Conservation (phyloP, 495 filamentous ascomycete species). For the Echria macrotheca region DNA sequence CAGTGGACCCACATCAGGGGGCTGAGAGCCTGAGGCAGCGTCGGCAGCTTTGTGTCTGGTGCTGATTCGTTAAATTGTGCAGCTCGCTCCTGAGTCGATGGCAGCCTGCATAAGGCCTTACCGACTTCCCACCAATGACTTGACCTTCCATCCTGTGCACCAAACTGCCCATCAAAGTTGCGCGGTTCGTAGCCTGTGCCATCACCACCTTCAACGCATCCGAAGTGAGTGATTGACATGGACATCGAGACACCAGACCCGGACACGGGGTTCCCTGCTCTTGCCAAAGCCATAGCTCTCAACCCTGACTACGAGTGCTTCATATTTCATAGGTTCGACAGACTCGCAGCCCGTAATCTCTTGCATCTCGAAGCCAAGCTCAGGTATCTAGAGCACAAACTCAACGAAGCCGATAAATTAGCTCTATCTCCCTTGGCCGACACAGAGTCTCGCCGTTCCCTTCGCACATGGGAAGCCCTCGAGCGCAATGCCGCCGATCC, state of each 20-base stretch:
- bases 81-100: too few relatives aligned
- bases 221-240: too few relatives aligned
- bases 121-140: too few relatives aligned
- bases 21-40: too few relatives aligned
- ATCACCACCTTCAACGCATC: too few relatives aligned
- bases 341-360: background rate
- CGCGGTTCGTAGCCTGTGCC: too few relatives aligned
- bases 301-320: background rate
- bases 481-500: background rate
- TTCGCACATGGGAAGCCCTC: slow-evolving; percentile 5
- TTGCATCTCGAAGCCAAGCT: background rate
- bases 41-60: too few relatives aligned
- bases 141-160: too few relatives aligned
- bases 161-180: too few relatives aligned
- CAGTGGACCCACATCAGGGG: too few relatives aligned
- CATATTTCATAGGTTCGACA: background rate
- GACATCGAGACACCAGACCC: background rate
- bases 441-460: background rate
- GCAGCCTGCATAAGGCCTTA: too few relatives aligned
- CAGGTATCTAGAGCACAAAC: background rate
- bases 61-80: too few relatives aligned
- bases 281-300: background rate
- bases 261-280: background rate
- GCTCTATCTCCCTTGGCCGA: background rate
- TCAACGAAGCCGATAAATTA: slow-evolving; percentile 1